phyloP scores from a whole-genome alignment of 73 alveolate species.

The Paramecium primaurelia region DNA sequence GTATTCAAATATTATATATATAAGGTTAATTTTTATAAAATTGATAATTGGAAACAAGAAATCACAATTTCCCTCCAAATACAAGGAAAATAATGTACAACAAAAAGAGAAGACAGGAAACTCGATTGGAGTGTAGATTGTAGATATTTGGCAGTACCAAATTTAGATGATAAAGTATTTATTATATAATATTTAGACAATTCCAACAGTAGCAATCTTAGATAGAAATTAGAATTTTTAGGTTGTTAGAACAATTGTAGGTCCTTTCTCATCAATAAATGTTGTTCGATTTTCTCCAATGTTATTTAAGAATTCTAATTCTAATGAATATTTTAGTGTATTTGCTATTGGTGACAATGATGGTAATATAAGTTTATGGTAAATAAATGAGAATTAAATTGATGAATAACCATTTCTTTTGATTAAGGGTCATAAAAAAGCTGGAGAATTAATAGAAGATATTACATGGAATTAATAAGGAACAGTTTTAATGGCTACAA shows the following conservation, averaged over 20 bases:
- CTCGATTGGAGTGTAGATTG: constrained; percentile 62
- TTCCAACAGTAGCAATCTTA: constrained; percentile 25
- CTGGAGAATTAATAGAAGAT: constrained; percentile 54
- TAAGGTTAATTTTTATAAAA: constrained; percentile 36
- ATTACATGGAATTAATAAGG: constrained; percentile 46
- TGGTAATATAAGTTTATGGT: constrained; percentile 57
- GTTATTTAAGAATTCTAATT: neutral
- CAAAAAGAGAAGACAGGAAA: constrained; percentile 59
- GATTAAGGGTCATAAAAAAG: constrained; percentile 19
- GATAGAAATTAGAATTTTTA: constrained; percentile 51
- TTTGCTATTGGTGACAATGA: constrained; percentile 63
- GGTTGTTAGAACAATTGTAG: constrained; percentile 40
- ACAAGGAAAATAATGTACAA: neutral
- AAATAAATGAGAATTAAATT: neutral
- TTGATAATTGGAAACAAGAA: constrained; percentile 42
- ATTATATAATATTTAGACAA: neutral
- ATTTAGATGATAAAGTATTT: constrained; percentile 49
- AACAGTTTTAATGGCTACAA: constrained; percentile 44
- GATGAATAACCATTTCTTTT: constrained; percentile 39
- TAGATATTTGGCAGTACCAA: constrained; percentile 47
- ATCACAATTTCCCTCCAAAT: constrained; percentile 12
- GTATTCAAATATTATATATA: neutral
- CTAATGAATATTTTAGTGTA: constrained; percentile 16
- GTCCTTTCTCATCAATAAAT: constrained; percentile 62
- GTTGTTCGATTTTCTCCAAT: constrained; percentile 39